A percentile compares a stretch with the other conserved stretches of the same genome.
Evolutionary conservation across 2,329 filamentous ascomycete species (phyloP).

Genomic region (Aspergillus pseudonomiae): DNA sequence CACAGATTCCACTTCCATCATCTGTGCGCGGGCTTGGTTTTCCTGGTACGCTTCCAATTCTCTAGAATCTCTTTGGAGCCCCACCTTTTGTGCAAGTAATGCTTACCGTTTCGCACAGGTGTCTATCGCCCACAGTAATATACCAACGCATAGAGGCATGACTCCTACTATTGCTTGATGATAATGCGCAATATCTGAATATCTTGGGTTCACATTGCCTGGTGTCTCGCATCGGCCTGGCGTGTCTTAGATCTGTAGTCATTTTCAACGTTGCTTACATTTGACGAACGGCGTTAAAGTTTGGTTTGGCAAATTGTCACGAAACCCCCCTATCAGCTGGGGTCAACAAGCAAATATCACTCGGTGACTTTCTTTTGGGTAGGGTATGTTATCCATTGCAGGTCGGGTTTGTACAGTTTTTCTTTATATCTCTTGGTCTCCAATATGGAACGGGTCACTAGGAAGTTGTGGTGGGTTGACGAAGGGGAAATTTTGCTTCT

Average conservation of each 20-base stretch:
- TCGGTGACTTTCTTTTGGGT: neutral
- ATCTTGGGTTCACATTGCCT: neutral
- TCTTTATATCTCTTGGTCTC: neutral
- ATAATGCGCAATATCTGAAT: neutral
- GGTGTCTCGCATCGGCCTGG: constrained; percentile 2
- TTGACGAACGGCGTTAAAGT: constrained; percentile 24
- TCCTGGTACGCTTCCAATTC: constrained; percentile 32
- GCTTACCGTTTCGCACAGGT: constrained; percentile 4
- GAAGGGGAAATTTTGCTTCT: neutral
- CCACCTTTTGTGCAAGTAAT: constrained; percentile 6
- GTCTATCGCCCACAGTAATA: constrained; percentile 10
- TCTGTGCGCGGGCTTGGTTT: constrained; percentile 37
- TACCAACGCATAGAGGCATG: neutral
- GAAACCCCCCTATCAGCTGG: neutral
- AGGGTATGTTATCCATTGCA: constrained; percentile 1
- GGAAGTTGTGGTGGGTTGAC: neutral
- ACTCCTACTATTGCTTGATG: neutral
- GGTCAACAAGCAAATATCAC: neutral
- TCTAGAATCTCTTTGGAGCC: neutral
- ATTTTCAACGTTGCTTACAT: constrained; percentile 21
- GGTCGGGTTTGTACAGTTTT: constrained; percentile 10
- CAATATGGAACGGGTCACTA: neutral
- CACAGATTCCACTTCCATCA: constrained; percentile 42
- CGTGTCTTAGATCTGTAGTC: constrained; percentile 18
- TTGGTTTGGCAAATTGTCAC: constrained; percentile 11